These are phyloP conservation scores for Termitomyces sp. DNA, from an alignment of 768 basidiomycete species.

Conservation along the genomic window DNA sequence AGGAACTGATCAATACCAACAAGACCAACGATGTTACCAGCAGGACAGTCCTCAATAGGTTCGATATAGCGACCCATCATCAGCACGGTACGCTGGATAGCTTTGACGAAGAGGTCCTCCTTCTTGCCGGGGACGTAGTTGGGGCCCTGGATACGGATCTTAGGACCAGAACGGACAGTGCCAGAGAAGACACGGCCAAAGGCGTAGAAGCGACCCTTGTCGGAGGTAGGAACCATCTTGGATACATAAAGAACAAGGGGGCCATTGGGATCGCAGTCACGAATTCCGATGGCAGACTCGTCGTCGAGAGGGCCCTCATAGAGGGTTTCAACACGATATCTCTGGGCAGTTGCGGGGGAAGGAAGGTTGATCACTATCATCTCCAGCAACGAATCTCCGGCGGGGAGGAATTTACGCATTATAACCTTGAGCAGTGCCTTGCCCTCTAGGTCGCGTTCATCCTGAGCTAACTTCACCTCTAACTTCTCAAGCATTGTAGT, in stretches of 20 bases:
- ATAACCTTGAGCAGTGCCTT: conserved; percentile 94
- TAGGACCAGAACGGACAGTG: conserved; percentile 94
- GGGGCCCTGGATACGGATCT: conserved; percentile 98
- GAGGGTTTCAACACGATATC: conserved; percentile 98
- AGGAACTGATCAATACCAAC: conserved; percentile 99
- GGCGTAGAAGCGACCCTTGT: conserved; percentile 99
- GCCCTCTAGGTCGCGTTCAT: conserved; percentile 92
- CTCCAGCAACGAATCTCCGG: conserved; percentile 96
- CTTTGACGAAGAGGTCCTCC: conserved; percentile 96
- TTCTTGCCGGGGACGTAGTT: conserved; percentile 99
- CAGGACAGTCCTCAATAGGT: conserved; percentile 98
- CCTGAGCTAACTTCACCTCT: conserved; percentile 80
- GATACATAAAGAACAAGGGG: conserved; percentile 98
- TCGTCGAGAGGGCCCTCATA: conserved; percentile 99
- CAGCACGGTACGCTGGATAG: conserved; percentile 96
- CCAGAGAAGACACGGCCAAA: conserved; percentile 99
- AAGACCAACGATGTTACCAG: conserved; percentile 98
- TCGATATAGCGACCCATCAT: conserved; percentile 99
- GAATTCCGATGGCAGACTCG: conserved; percentile 96
- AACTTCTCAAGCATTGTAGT: conserved; percentile 90
- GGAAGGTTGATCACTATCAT: conserved; percentile 99
- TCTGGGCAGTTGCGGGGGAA: conserved; percentile 94
- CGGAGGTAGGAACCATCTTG: conserved; percentile 99
- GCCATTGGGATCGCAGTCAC: conserved; percentile 94
- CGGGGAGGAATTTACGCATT: conserved; percentile 99